Conservation (phyloP, 768 basidiomycete species). For the Mrakia frigida region DNA sequence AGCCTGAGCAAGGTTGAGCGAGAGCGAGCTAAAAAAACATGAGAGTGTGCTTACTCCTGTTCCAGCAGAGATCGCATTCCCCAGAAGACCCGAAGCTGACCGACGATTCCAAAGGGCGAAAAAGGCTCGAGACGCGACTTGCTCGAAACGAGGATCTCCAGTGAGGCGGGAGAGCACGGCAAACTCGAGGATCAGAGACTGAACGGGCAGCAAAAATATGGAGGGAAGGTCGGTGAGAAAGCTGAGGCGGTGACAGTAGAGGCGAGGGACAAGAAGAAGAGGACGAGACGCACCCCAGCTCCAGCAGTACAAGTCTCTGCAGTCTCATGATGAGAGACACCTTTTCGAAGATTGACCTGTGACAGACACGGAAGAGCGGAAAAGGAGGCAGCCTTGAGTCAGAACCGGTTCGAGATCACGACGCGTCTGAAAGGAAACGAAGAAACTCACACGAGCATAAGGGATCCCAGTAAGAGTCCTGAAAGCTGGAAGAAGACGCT, state of each 20-base stretch:
- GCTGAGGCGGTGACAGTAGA: too few species aligned
- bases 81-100: slow-evolving; percentile 73
- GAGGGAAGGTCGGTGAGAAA: too few species aligned
- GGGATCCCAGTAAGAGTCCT: slow-evolving; percentile 85
- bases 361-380: not conserved
- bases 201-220: not conserved
- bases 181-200: slow-evolving; percentile 84
- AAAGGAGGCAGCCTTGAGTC: not conserved
- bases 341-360: slow-evolving; percentile 77
- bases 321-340: slow-evolving; percentile 68
- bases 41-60: slow-evolving; percentile 14
- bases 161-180: slow-evolving; percentile 87
- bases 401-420: too few species aligned
- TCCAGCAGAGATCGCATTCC: slow-evolving; percentile 70
- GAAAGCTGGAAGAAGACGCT: slow-evolving; percentile 84
- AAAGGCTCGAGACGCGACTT: slow-evolving; percentile 80
- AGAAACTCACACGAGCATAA: slow-evolving; percentile 65
- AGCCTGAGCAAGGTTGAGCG: too few species aligned
- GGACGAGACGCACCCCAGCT: slow-evolving; percentile 39
- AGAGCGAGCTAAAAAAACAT: too few species aligned
- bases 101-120: slow-evolving; percentile 90
- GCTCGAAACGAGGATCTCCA: slow-evolving; percentile 82
- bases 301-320: slow-evolving; percentile 61
- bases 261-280: not conserved
- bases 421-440: slow-evolving; percentile 30